Evolutionary conservation across 306 rosid genomes (phyloP).

Genomic region (Castanea crenata): DNA sequence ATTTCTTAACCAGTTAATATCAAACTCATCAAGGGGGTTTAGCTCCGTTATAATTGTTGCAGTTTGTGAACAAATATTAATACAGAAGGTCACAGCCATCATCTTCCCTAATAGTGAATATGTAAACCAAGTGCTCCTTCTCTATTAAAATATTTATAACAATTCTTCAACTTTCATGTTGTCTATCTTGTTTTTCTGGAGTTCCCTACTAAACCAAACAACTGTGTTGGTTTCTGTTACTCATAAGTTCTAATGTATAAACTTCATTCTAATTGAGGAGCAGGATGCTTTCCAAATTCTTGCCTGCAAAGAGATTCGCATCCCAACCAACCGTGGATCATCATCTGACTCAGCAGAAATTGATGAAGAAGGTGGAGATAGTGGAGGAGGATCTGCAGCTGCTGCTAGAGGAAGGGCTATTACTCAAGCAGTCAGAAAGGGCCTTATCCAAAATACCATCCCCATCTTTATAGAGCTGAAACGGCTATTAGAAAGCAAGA

Average conservation of each 20-base stretch:
- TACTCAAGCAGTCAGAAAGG: conserved; percentile 75
- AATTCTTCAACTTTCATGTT: neutral
- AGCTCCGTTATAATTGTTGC: neutral
- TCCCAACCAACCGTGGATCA: conserved; percentile 48
- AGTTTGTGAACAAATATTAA: neutral
- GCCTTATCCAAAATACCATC: conserved; percentile 78
- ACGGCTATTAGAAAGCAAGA: conserved; percentile 76
- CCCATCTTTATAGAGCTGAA: conserved; percentile 94
- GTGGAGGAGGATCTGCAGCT: conserved; percentile 33
- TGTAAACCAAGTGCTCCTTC: neutral
- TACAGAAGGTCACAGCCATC: neutral
- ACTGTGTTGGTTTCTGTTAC: neutral
- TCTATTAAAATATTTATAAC: too few species aligned
- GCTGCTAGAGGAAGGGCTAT: conserved; percentile 75
- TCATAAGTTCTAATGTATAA: neutral
- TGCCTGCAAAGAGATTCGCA: conserved; percentile 83
- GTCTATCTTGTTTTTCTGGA: neutral
- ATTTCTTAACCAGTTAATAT: neutral
- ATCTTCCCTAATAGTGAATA: neutral
- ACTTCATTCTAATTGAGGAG: conserved; percentile 15
- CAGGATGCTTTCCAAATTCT: conserved; percentile 87
- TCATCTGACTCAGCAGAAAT: conserved; percentile 63
- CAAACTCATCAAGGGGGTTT: neutral
- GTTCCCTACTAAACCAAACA: neutral
- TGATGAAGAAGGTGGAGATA: conserved; percentile 75